These are phyloP conservation scores for Westerdykella ornata DNA, from an alignment of 2,329 filamentous ascomycete species.

Conservation along the genomic window DNA sequence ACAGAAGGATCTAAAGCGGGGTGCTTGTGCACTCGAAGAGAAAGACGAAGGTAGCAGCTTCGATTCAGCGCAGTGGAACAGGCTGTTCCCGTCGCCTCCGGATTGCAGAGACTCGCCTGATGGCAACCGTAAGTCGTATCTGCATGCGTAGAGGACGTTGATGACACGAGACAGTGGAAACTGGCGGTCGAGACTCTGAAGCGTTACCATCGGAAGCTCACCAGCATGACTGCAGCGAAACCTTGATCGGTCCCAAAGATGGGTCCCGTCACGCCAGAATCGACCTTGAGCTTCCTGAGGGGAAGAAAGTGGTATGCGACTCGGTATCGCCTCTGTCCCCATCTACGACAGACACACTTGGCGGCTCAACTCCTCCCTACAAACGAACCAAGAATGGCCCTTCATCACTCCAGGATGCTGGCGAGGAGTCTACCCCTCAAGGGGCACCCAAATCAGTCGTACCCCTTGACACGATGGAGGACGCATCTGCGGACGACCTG, in stretches of 20 bases:
- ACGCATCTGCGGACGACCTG: constrained; percentile 1
- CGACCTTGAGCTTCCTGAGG: constrained; percentile 11
- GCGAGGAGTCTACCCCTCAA: no score
- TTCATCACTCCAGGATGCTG: constrained; percentile 2
- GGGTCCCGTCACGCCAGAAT: no score
- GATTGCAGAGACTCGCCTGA: no score
- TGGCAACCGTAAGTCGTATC: no score
- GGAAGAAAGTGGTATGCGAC: constrained; percentile 8
- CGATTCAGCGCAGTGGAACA: no score
- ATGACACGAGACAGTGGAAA: neutral
- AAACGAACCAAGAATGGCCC: neutral
- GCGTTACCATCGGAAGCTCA: neutral
- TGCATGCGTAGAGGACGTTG: no score
- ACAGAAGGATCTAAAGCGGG: no score
- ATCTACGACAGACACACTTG: neutral
- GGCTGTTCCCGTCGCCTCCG: no score
- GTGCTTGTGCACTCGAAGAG: no score
- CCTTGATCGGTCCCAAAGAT: neutral
- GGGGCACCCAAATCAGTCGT: no score
- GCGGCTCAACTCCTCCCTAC: no score
- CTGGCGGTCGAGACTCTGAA: neutral
- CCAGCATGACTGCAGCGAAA: neutral
- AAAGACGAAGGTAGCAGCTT: no score
- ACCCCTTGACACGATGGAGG: constrained; percentile 1
- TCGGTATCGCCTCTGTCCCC: neutral